Evolutionary conservation across 1,284 basidiomycete genomes (phyloP).

Genomic region (Anthracocystis setariae): DNA sequence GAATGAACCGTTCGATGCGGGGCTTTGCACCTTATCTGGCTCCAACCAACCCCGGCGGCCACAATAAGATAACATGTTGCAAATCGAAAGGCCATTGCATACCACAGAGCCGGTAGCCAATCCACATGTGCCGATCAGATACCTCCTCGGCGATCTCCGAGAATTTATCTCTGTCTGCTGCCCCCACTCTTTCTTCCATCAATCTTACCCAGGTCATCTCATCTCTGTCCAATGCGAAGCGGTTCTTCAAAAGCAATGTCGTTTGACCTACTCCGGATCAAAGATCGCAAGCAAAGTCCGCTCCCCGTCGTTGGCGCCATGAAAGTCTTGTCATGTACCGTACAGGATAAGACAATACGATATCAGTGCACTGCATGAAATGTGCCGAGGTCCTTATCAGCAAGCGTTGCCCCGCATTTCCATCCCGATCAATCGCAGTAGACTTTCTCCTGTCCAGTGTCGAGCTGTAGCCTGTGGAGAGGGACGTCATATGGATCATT

Average conservation of each 20-base stretch:
- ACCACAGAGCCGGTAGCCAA: conserved; percentile 17
- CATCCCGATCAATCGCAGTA: neutral
- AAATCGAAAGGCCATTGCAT: neutral
- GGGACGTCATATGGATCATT: neutral
- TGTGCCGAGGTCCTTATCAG: neutral
- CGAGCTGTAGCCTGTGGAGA: neutral
- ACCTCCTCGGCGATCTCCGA: conserved; percentile 40
- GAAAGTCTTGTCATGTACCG: neutral
- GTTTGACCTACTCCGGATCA: too few relatives aligned
- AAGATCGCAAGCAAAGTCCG: conserved; percentile 10
- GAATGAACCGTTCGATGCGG: neutral
- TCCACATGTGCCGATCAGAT: neutral
- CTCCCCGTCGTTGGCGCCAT: neutral
- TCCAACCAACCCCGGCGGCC: neutral
- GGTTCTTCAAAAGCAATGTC: neutral
- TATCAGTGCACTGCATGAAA: neutral
- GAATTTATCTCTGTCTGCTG: conserved; percentile 29
- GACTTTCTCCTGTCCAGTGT: neutral
- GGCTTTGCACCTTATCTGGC: neutral
- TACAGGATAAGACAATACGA: too few relatives aligned
- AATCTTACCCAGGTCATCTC: neutral
- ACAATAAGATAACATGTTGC: neutral
- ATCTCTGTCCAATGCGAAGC: neutral
- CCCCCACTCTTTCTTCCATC: neutral
- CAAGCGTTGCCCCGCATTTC: conserved; percentile 1